These are phyloP conservation scores for Fomes fomentarius DNA, from an alignment of 1,284 basidiomycete genomes.

Conservation along the genomic window DNA sequence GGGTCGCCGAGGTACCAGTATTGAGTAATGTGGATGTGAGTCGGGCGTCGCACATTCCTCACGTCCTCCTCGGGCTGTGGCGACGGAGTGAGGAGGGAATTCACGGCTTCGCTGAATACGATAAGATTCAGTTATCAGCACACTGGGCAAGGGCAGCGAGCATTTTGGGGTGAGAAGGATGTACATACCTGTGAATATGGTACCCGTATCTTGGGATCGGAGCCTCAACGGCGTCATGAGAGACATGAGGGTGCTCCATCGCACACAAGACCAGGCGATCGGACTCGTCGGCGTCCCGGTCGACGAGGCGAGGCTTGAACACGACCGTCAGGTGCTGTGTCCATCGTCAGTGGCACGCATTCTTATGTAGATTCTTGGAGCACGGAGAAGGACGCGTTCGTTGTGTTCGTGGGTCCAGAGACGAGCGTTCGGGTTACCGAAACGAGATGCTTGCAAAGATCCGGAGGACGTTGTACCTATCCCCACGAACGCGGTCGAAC, in stretches of 20 bases:
- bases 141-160: too few relatives aligned
- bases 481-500: constrained; percentile 2
- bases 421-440: constrained; percentile 5
- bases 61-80: neutral
- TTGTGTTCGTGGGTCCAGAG: constrained; percentile 1
- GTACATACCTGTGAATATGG: neutral
- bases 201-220: constrained; percentile 7
- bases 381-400: neutral
- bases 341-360: neutral
- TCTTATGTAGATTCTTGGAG: constrained; percentile 2
- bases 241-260: neutral
- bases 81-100: constrained; percentile 1
- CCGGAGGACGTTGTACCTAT: constrained; percentile 7
- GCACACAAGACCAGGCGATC: neutral
- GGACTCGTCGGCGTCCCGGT: neutral
- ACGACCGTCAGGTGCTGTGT: neutral
- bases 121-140: neutral
- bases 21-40: neutral
- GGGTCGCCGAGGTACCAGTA: neutral
- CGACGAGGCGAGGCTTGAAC: constrained; percentile 1
- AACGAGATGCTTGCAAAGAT: constrained; percentile 4
- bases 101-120: constrained; percentile 3
- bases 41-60: neutral
- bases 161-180: neutral
- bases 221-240: neutral